These are phyloP conservation scores for Uncinocarpus reesii DNA, from an alignment of 2,329 filamentous ascomycete genomes.

Conservation along the genomic window DNA sequence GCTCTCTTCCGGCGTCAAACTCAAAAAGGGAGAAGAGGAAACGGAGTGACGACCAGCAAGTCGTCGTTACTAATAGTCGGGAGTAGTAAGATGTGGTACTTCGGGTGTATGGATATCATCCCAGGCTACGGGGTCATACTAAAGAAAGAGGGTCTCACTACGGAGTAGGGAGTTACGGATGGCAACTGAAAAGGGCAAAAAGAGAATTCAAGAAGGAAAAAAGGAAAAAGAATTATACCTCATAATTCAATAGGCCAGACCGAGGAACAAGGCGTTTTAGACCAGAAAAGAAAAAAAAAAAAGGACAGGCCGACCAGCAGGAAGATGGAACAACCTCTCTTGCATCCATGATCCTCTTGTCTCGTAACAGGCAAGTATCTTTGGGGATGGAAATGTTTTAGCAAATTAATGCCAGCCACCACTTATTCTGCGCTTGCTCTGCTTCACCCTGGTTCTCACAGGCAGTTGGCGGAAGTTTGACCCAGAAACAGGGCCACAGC, in stretches of 20 bases:
- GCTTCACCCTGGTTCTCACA: background rate
- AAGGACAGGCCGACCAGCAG: background rate
- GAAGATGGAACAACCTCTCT: slow-evolving; percentile 1
- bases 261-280: background rate
- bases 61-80: too few relatives aligned
- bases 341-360: background rate
- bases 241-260: background rate
- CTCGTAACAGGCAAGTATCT: background rate
- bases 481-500: background rate
- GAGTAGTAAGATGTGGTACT: background rate
- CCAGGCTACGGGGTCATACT: slow-evolving; percentile 9
- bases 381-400: background rate
- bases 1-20: background rate
- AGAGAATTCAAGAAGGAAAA: background rate
- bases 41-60: background rate
- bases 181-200: too few relatives aligned
- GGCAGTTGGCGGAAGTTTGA: background rate
- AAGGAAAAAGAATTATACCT: background rate
- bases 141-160: slow-evolving; percentile 8
- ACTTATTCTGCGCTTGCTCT: background rate
- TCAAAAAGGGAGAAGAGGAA: background rate
- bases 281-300: background rate
- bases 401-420: background rate
- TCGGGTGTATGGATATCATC: background rate
- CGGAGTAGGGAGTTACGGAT: background rate